A percentile compares a stretch with the other conserved stretches of the same genome.
phyloP scores from a whole-genome alignment of 345 rosid genomes.

The Salix brachista region DNA sequence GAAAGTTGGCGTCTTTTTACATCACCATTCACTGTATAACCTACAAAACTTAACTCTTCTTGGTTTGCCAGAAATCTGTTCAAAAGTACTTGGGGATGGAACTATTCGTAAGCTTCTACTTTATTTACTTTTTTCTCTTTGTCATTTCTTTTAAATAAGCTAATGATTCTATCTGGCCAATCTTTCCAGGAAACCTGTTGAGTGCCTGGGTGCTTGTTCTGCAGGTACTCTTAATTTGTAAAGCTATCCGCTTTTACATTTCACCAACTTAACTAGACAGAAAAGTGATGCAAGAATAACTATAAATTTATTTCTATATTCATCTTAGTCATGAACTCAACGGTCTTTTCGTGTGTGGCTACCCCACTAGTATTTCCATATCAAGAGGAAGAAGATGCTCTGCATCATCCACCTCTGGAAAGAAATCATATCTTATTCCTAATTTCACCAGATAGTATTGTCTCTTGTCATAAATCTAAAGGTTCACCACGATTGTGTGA shows the following conservation, averaged over 20 bases:
- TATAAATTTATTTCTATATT: no score
- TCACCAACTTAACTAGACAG: no score
- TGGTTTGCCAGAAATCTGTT: slow-evolving; percentile 3
- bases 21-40: not conserved
- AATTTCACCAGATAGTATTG: no score
- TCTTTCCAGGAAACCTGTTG: not conserved
- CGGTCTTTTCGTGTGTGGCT: no score
- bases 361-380: no score
- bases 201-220: slow-evolving; percentile 4
- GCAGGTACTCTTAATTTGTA: not conserved
- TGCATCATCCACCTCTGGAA: no score
- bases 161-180: not conserved
- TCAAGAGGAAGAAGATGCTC: no score
- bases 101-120: not conserved
- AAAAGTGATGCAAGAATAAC: not conserved
- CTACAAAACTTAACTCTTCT: not conserved
- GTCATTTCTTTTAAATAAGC: not conserved
- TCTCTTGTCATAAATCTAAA: no score
- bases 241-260: no score
- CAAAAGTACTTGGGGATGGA: not conserved
- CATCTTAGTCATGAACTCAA: no score
- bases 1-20: not conserved
- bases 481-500: no score
- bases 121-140: not conserved
- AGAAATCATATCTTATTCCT: no score